Evolutionary conservation across 805 yeast genomes (phyloP), one percentile per base, ranked within the genome.

Genomic region (Zygosaccharomyces kombuchaensis): DNA sequence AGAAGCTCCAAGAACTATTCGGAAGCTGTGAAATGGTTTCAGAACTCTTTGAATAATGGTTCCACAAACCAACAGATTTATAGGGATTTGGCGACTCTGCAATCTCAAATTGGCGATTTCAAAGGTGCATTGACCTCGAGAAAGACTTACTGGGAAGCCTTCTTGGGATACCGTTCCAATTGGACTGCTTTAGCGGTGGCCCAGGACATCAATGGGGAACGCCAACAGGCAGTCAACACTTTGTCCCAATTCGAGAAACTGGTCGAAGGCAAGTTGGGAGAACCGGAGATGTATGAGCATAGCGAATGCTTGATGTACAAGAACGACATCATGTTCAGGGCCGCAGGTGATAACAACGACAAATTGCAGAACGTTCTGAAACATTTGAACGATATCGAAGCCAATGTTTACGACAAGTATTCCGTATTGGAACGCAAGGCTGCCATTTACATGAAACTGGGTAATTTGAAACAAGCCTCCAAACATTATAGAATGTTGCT

Each of bases 111-210:
- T 52, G 80, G 96, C 50, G 90, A 87, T 59, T 87, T 71, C 61
- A 77, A 77, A 55, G 74, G 74, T 19, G 73, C 84, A 50, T 73
- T 78, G 4, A 76, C 69, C 9, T 76, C 91, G 1, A 77, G 97
- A 56, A 80, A 78, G 48, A 72, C 74, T 31, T 81, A 80, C 57
- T 74, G 93, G 65, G 86, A 84, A 56, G 75, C 77, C 21, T 82
- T 77, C 55, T 81, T 93, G 9, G 95, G 95, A 0, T 86, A 80
- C 62, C 77, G 96, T 53, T 89, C 91, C 50, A 86, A 87, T 60
- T 90, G 96, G 96, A 85, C 95, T 1, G 82, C 84, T 0, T 73
- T 85, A 42, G 96, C 96, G 1, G 74, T 88, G 35, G 96, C 97
- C 1, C 87, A 84, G 60, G 87, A 86, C 63, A 71, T 90, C 60